phyloP scores from a whole-genome alignment of 352 stramenopile species.

The Thalassiosira exigua region DNA sequence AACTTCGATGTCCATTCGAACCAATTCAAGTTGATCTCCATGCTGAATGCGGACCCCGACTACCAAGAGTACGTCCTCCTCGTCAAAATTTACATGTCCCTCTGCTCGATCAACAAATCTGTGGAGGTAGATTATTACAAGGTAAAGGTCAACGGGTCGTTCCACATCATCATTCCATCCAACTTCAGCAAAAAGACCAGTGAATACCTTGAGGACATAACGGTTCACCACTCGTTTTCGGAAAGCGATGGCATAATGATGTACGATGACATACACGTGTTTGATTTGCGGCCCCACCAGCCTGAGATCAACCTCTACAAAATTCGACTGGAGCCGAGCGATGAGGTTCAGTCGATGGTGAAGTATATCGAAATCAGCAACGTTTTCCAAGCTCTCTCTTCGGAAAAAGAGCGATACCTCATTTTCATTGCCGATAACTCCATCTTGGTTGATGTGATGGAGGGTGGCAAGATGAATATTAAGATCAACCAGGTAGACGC shows the following conservation, averaged over 20 bases:
- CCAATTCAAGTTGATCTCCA: slow-evolving; percentile 69
- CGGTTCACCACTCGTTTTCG: slow-evolving; percentile 63
- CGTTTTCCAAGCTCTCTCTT: slow-evolving; percentile 59
- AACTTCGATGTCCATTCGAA: slow-evolving; percentile 58
- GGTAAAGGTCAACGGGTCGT: slow-evolving; percentile 61
- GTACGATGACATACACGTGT: slow-evolving; percentile 70
- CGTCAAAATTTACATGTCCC: slow-evolving; percentile 75
- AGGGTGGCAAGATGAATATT: slow-evolving; percentile 57
- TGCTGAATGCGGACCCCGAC: slow-evolving; percentile 68
- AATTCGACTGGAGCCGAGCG: slow-evolving; percentile 55
- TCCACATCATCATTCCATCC: slow-evolving; percentile 68
- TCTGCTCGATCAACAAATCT: slow-evolving; percentile 75
- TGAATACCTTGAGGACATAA: slow-evolving; percentile 69
- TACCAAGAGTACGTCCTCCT: slow-evolving; percentile 74
- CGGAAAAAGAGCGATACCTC: slow-evolving; percentile 60
- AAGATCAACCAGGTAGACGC: slow-evolving; percentile 68
- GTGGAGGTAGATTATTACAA: slow-evolving; percentile 78
- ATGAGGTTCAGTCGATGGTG: slow-evolving; percentile 66
- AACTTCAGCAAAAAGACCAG: slow-evolving; percentile 72
- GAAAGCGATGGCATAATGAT: slow-evolving; percentile 69
- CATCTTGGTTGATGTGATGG: slow-evolving; percentile 60
- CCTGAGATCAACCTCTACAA: slow-evolving; percentile 71
- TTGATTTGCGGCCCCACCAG: slow-evolving; percentile 66
- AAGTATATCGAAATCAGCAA: slow-evolving; percentile 76
- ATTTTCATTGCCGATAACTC: slow-evolving; percentile 72